Evolutionary conservation across 2,329 filamentous ascomycete genomes (phyloP), one percentile per base, ranked within the genome.

Genomic region (Neonectria punicea): DNA sequence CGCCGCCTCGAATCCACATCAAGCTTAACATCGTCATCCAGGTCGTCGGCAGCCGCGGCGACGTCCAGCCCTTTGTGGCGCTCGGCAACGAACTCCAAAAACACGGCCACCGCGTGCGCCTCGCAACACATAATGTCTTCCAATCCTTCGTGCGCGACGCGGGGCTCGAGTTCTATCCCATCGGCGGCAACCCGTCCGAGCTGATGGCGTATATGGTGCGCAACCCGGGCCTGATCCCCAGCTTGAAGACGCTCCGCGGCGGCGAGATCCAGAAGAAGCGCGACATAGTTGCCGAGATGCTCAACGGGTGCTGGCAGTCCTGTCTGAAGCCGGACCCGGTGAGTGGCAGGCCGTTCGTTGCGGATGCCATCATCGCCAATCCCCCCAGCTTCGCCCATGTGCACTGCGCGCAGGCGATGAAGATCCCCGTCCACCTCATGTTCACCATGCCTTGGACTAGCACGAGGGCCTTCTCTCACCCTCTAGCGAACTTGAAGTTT

Each of bases 1-100:
- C 20, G 28, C 34, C 53, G 14, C 28, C 34, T 43, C 43, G 56
- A 13, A 64, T 67, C 46, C 66, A 57, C 43, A 49, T 67, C 53
- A 67, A 57, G 39, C 62, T 64, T n/a, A 94, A 93, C 76, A 90
- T 94, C 56, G 91, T 93, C 18, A 90, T 94, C 65, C 93, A 93
- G 84, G 90, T 94, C 5, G 93, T 94, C 67, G 92, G 92, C 1
- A 91, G 88, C 9, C 84, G 92, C 47, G 92, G 92, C n/a, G 92
- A 95, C 71, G 90, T 92, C 3, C 92, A 94, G 72, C 92, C 92
- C 0, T 95, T 94, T 67, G 77, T 95, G 16, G 89, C 89, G 67
- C 85, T 94, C 51, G 92, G 90, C 13, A 89, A 90, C 76, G 85
- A 91, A 1, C 78, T 94, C 25, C 88, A 90, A 71, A 85, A 91